These are phyloP conservation scores for Boletus subparvulus DNA, from an alignment of 768 basidiomycete genomes.

Conservation along the genomic window DNA sequence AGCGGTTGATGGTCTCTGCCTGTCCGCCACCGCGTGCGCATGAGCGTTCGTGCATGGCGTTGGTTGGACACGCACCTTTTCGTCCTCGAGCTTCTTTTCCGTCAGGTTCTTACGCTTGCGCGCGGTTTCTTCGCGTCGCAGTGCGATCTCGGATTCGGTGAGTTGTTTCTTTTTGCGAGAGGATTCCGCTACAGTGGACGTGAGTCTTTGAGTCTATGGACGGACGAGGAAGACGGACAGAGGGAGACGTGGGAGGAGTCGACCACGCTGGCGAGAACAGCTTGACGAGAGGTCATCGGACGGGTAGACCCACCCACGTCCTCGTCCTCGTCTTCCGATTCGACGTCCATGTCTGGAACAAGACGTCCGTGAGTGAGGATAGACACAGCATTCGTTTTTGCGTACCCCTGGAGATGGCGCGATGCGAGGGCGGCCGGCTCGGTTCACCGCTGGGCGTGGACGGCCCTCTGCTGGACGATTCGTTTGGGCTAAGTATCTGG, in stretches of 20 bases:
- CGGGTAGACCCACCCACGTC: constrained; percentile 31
- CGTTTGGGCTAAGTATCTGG: constrained; percentile 34
- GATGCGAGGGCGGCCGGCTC: constrained; percentile 26
- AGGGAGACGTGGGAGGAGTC: constrained; percentile 69
- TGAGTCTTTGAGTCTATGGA: background rate
- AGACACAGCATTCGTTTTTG: background rate
- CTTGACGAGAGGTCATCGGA: constrained; percentile 61
- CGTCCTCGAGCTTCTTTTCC: constrained; percentile 15
- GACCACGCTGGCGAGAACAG: constrained; percentile 67
- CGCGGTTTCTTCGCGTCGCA: constrained; percentile 77
- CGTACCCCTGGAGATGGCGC: constrained; percentile 28
- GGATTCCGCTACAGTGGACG: constrained; percentile 1
- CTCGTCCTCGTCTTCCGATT: constrained; percentile 44
- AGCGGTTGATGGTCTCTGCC: constrained; percentile 87
- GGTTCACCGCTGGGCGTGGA: constrained; percentile 25
- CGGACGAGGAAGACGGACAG: constrained; percentile 32
- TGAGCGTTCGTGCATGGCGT: background rate
- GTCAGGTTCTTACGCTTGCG: constrained; percentile 73
- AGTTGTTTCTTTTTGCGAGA: constrained; percentile 53
- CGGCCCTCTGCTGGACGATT: constrained; percentile 28
- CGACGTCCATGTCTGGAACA: constrained; percentile 38
- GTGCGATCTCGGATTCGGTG: constrained; percentile 69
- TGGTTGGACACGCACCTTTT: constrained; percentile 48
- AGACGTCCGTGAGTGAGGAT: background rate
- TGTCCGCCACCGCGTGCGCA: constrained; percentile 24